Evolutionary conservation across 208 protist genomes (phyloP), one percentile per base, ranked within the genome.

Genomic region (Leishmania tarentolae): DNA sequence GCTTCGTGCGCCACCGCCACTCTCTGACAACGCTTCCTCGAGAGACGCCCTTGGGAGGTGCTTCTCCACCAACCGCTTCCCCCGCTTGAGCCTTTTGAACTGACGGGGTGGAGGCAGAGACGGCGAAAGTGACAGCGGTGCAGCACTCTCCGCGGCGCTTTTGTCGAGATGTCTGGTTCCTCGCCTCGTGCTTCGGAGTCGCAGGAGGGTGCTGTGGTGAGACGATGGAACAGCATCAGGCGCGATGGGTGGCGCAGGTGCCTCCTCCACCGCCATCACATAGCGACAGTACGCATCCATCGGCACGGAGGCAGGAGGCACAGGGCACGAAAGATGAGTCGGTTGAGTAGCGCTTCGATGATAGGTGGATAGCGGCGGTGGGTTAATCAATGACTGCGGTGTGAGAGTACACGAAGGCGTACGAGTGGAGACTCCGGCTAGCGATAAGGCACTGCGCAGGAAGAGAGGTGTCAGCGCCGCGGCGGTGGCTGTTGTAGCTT

Each of bases 241-340:
- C 52, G 57, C 50, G 50, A 21, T 35, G 50, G 65, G 24, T 19
- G 74, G 42, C 24, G 53, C 21, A 9, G 80, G 75, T 19, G n/a
- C 80, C 37, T 75, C 82, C 82, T 86, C 83, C 40, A 86, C 76
- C 53, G 68, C 81, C 28, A 90, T 80, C 9, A 95, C 86, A 75
- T 92, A 93, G 24, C 91, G 91, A 63, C 88, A 88, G 71, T 88
- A 93, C 47, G 87, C 84, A 77, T 95, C 91, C 53, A 93, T 90
- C 13, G 87, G 87, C 31, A 95, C 83, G 3, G 70, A 56, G 42
- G 65, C 42, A 28, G 91, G 91, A 21, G 86, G 81, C 7, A 47
- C 11, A 19, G 71, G 80, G 13, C 72, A 85, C 2, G 59, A 42
- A 11, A 57, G 31, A 56, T 52, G 57, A 31, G 31, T 35, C 3